These are phyloP conservation scores for Schwanniomyces polymorphus DNA, from an alignment of 805 yeast genomes.

Conservation along the genomic window DNA sequence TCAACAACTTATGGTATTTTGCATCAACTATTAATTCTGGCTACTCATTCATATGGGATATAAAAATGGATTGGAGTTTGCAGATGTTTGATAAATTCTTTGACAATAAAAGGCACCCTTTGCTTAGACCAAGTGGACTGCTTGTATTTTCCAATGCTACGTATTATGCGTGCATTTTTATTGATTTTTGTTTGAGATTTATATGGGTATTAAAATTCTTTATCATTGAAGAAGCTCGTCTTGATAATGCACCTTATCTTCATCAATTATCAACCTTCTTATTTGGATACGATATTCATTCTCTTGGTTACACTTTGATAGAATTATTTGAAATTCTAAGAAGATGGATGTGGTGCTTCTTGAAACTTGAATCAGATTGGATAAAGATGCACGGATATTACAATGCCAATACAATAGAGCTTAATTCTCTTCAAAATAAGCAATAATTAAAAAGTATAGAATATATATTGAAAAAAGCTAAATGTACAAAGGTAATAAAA, in stretches of 20 bases:
- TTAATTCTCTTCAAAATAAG: neutral
- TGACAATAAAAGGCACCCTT: conserved; percentile 5
- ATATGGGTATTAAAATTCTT: conserved; percentile 69
- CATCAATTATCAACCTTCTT: conserved; percentile 25
- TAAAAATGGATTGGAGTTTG: conserved; percentile 85
- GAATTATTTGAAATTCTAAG: conserved; percentile 77
- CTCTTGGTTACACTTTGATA: conserved; percentile 61
- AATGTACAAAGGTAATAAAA: conserved; percentile 1
- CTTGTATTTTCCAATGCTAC: conserved; percentile 25
- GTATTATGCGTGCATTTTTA: conserved; percentile 56
- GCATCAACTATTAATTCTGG: conserved; percentile 60
- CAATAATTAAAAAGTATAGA: neutral
- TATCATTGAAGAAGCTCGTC: conserved; percentile 28
- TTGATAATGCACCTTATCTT: conserved; percentile 7
- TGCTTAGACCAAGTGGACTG: conserved; percentile 17
- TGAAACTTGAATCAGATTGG: conserved; percentile 81
- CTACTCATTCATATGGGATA: conserved; percentile 87
- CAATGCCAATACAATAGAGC: neutral
- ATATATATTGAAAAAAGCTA: conserved; percentile 1
- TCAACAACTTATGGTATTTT: conserved; percentile 45
- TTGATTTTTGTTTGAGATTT: conserved; percentile 70
- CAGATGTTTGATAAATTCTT: conserved; percentile 44
- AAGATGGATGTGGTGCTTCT: conserved; percentile 86
- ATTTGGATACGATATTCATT: conserved; percentile 39
- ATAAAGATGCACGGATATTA: conserved; percentile 21